phyloP scores from a whole-genome alignment of 306 rosid species.

The Ormosia semicastrata region DNA sequence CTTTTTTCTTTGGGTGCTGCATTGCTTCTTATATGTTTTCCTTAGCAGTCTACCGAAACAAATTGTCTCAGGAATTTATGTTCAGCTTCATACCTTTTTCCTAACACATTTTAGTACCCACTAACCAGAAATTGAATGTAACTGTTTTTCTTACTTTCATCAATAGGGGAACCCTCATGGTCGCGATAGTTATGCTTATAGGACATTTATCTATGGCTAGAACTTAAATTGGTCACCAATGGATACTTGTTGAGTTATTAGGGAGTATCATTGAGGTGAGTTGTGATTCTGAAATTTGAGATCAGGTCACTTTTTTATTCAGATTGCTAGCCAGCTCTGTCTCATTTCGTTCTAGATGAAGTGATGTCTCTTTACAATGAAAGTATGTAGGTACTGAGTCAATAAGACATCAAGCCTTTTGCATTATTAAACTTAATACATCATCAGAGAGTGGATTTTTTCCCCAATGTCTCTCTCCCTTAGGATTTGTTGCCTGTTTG shows the following conservation, averaged over 20 bases:
- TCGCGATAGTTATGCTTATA: neutral
- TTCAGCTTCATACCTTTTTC: neutral
- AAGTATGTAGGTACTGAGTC: neutral
- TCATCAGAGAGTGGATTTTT: neutral
- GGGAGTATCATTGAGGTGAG: neutral
- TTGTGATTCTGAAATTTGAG: constrained; percentile 9
- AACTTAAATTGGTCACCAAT: neutral
- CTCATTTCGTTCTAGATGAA: neutral
- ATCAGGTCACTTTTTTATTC: neutral
- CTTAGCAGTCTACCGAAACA: neutral
- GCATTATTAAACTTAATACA: neutral
- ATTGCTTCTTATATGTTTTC: neutral
- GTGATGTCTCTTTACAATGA: neutral
- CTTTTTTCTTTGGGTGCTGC: neutral
- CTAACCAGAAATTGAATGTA: neutral
- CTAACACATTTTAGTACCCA: neutral
- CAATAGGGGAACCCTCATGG: neutral
- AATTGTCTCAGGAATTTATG: neutral
- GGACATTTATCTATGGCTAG: neutral
- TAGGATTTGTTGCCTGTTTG: neutral
- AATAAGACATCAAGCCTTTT: neutral
- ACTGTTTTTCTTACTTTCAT: neutral
- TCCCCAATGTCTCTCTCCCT: neutral
- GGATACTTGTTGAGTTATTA: neutral
- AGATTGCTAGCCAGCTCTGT: neutral